Evolutionary conservation across 805 yeast species (phyloP).

Genomic region (Suhomyces faveliae): DNA sequence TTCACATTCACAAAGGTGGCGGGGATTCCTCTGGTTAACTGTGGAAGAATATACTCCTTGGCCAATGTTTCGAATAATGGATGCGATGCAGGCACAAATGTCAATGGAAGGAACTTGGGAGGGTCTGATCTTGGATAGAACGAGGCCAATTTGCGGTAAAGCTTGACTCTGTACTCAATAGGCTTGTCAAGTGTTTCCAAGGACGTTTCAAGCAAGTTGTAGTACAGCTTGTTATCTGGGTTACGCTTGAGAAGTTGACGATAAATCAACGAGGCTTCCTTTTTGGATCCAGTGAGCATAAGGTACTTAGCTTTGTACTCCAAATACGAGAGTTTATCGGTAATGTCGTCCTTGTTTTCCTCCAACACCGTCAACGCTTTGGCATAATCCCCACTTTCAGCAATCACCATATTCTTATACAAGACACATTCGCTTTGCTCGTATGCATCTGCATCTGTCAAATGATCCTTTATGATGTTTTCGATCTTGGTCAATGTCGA

Average conservation of each 20-base stretch:
- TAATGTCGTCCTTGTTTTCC: constrained; percentile 46
- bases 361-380: constrained; percentile 63
- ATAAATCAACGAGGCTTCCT: constrained; percentile 68
- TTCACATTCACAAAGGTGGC: constrained; percentile 85
- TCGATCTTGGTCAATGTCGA: constrained; percentile 75
- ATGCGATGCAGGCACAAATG: constrained; percentile 57
- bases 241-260: constrained; percentile 76
- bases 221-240: constrained; percentile 74
- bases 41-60: constrained; percentile 53
- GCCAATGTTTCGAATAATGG: constrained; percentile 49
- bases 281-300: constrained; percentile 50
- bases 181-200: constrained; percentile 46
- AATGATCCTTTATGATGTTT: constrained; percentile 63
- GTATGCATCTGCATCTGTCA: constrained; percentile 61
- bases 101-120: constrained; percentile 73
- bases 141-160: constrained; percentile 62
- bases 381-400: constrained; percentile 59
- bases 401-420: constrained; percentile 67
- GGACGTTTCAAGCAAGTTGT: constrained; percentile 61
- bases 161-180: constrained; percentile 47
- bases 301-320: constrained; percentile 69
- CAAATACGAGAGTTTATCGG: constrained; percentile 58
- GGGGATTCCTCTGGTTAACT: constrained; percentile 81
- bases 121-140: constrained; percentile 86
- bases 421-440: constrained; percentile 82